Base-by-base conservation (phyloP, 495 filamentous ascomycete species). In the Aspergillus haitiensis region DNA sequence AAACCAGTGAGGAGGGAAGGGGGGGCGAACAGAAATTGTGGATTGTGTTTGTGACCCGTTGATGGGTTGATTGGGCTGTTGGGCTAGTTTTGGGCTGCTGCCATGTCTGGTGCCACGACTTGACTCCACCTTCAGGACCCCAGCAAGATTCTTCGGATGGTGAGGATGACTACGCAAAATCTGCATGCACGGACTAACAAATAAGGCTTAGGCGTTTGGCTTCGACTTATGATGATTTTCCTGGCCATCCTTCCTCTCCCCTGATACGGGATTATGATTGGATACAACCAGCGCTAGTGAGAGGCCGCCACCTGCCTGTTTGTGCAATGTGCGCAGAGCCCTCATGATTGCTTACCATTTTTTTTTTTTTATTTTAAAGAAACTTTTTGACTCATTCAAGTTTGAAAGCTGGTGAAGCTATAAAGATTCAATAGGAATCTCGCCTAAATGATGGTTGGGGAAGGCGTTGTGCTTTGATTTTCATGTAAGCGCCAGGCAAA, bases 31-130 rank as follows among this genome's bases (percentile, higher is more conserved):
- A 60, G 65, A 62, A 54, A 60, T 63, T 55, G 58, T 62, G 54
- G 45, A 58, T 53, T 60, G 57, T 44, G 58, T 51, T 53, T 61
- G 58, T 55, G 59, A 39, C 59, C 27, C 21, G 47, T 46, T 45
- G 52, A 51, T 21, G 44, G 58, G 55, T 56, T 58, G 58, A 66
- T 66, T 65, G 68, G 71, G 70, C 64, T 69, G 72, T 78, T 76
- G 75, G 75, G 75, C 75, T 67, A 72, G 72, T 54, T 75, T 75
- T 70, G 65, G 72, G 63, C 62, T 65, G 62, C 64, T 57, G 65
- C 32, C 54, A 34, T 70, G 67, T 69, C 72, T 77, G 75, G 73
- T 77, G 75, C 75, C 75, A 77, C 75, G 75, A 77, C 71, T 67
- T n/a, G 64, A 68, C 71, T 66, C 68, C 71, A 70, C 61, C 59